These are phyloP conservation scores for Aspergillus kassunensis DNA, from an alignment of 495 filamentous ascomycete species.

Conservation along the genomic window DNA sequence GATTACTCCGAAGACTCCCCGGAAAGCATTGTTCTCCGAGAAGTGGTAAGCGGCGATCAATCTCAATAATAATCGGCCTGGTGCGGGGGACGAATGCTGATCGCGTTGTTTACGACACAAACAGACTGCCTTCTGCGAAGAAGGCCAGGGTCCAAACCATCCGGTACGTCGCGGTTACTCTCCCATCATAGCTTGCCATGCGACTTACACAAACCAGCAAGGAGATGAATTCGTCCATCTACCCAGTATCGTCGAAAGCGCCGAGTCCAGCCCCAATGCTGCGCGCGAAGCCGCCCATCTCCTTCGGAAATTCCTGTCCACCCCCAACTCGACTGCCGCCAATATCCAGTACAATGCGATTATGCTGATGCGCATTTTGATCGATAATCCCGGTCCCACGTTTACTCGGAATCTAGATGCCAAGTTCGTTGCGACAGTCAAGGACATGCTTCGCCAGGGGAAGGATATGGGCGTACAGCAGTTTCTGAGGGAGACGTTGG, in stretches of 20 bases:
- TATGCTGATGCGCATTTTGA: constrained; percentile 90
- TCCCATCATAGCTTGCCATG: not conserved
- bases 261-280: constrained; percentile 85
- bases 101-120: constrained; percentile 3
- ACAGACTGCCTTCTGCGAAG: constrained; percentile 74
- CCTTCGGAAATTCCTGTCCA: constrained; percentile 77
- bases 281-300: constrained; percentile 70
- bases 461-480: constrained; percentile 74
- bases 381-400: constrained; percentile 83
- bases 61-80: not conserved
- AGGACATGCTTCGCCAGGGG: constrained; percentile 68
- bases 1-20: constrained; percentile 41
- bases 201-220: constrained; percentile 27
- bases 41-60: constrained; percentile 42
- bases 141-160: constrained; percentile 58
- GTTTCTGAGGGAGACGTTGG: constrained; percentile 80
- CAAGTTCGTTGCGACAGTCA: constrained; percentile 72
- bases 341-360: constrained; percentile 91
- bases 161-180: constrained; percentile 43
- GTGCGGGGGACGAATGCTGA: constrained; percentile 7
- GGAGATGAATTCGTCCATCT: constrained; percentile 89
- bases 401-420: constrained; percentile 84
- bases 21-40: constrained; percentile 43
- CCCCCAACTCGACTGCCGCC: constrained; percentile 57
- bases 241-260: constrained; percentile 90